Evolutionary conservation across 805 yeast genomes (phyloP).

Genomic region (Sungouiella thailandica): DNA sequence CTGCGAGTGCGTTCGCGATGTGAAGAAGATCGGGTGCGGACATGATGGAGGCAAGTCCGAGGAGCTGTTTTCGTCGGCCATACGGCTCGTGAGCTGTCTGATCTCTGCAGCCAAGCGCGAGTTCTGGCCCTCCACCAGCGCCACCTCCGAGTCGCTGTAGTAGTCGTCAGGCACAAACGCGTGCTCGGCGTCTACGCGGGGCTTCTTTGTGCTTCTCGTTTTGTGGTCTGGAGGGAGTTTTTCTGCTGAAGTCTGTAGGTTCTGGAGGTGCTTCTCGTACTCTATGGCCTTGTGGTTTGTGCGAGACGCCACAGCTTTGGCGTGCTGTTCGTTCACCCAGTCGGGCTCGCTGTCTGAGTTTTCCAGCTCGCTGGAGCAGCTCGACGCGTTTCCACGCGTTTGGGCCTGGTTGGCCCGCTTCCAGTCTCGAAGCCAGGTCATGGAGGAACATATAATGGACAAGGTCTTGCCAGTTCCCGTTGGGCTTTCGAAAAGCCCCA

Average conservation of each 20-base stretch:
- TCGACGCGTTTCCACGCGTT: neutral
- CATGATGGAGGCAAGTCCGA: constrained; percentile 20
- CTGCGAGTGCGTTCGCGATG: constrained; percentile 92
- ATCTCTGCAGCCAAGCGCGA: constrained; percentile 44
- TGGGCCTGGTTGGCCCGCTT: constrained; percentile 21
- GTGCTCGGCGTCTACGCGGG: constrained; percentile 6
- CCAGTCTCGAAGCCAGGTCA: constrained; percentile 72
- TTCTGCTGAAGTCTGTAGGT: constrained; percentile 3
- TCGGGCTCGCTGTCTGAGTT: constrained; percentile 53
- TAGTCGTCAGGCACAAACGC: constrained; percentile 33
- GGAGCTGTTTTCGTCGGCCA: constrained; percentile 25
- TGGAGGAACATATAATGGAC: constrained; percentile 76
- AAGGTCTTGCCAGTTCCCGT: constrained; percentile 94
- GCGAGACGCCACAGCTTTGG: constrained; percentile 27
- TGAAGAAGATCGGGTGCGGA: constrained; percentile 50
- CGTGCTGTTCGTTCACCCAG: constrained; percentile 50
- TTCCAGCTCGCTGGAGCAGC: constrained; percentile 1
- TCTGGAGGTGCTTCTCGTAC: constrained; percentile 36
- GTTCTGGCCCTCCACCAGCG: constrained; percentile 18
- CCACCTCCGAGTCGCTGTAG: constrained; percentile 22
- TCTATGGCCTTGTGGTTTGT: constrained; percentile 24
- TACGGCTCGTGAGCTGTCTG: constrained; percentile 39
- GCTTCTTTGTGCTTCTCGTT: constrained; percentile 4
- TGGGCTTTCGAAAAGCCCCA: constrained; percentile 87
- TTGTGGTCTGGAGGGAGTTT: constrained; percentile 3